A percentile compares a stretch with the other conserved stretches of the same genome.
Conservation (phyloP, 116 monocot genomes). For the Trichopus zeylanicus region DNA sequence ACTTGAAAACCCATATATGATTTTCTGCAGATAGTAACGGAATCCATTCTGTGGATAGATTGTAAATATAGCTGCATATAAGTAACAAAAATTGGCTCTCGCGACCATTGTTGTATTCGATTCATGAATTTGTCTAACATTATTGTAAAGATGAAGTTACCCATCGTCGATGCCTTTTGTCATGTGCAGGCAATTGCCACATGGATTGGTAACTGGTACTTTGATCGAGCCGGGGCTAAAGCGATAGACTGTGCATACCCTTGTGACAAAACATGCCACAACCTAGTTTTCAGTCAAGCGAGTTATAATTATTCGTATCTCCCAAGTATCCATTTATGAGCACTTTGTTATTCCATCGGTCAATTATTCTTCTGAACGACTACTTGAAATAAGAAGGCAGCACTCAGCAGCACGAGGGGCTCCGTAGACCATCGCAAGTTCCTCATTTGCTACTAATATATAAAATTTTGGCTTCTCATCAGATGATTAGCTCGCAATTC, state of each 20-base stretch:
- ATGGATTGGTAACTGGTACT: conserved; percentile 33
- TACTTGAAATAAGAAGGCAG: background rate
- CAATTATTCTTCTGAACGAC: background rate
- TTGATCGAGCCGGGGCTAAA: conserved; percentile 17
- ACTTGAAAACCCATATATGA: too few species aligned
- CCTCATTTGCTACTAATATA: background rate
- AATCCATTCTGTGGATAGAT: too few species aligned
- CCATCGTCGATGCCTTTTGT: background rate
- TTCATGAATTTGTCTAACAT: too few species aligned
- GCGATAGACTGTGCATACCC: conserved; percentile 27
- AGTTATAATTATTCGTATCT: background rate
- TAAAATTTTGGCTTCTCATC: background rate
- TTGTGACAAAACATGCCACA: conserved; percentile 27
- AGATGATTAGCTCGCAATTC: background rate
- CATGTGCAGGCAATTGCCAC: conserved; percentile 24
- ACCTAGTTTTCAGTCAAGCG: conserved; percentile 11
- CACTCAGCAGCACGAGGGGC: background rate
- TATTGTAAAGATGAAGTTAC: background rate
- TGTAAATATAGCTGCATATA: too few species aligned
- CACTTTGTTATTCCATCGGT: background rate
- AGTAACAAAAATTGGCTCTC: too few species aligned
- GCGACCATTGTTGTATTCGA: background rate
- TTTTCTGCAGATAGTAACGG: too few species aligned
- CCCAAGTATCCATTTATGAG: background rate
- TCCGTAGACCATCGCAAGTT: background rate